Conservation (phyloP, 2,329 filamentous ascomycete genomes). For the Trichoderma breve region DNA sequence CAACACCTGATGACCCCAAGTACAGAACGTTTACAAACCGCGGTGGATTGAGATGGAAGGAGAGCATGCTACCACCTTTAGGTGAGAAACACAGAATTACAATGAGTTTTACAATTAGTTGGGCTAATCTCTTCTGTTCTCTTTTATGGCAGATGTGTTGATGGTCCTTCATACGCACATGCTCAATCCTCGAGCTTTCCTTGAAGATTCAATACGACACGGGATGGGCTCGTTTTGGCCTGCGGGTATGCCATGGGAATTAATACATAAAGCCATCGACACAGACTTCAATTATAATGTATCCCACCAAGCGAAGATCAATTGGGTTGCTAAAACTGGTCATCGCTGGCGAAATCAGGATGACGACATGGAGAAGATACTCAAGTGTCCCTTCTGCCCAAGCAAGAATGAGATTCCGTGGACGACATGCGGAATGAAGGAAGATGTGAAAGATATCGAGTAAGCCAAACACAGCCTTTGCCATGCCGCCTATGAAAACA, state of each 20-base stretch:
- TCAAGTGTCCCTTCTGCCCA: constrained; percentile 57
- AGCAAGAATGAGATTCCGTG: constrained; percentile 49
- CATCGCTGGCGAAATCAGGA: constrained; percentile 59
- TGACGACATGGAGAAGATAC: constrained; percentile 45
- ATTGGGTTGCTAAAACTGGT: constrained; percentile 50
- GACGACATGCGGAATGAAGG: constrained; percentile 51
- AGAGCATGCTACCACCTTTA: constrained; percentile 54
- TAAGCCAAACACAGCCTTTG: neutral
- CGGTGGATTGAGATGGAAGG: constrained; percentile 33
- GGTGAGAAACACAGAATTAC: constrained; percentile 38
- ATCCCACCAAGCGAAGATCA: constrained; percentile 40
- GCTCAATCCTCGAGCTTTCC: constrained; percentile 71
- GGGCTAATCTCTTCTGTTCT: neutral
- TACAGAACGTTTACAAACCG: constrained; percentile 36
- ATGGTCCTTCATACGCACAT: constrained; percentile 81
- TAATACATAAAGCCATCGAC: constrained; percentile 58
- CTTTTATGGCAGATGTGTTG: constrained; percentile 56
- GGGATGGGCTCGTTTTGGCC: constrained; percentile 57
- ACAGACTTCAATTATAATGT: constrained; percentile 56
- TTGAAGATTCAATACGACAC: constrained; percentile 68
- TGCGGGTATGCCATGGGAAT: constrained; percentile 64
- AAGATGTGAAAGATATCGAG: constrained; percentile 22
- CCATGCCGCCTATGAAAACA: neutral
- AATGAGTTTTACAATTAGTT: neutral
- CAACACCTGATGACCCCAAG: constrained; percentile 19